These are phyloP conservation scores for Thalassiosira hispida DNA, from an alignment of 352 stramenopile species.

Conservation along the genomic window DNA sequence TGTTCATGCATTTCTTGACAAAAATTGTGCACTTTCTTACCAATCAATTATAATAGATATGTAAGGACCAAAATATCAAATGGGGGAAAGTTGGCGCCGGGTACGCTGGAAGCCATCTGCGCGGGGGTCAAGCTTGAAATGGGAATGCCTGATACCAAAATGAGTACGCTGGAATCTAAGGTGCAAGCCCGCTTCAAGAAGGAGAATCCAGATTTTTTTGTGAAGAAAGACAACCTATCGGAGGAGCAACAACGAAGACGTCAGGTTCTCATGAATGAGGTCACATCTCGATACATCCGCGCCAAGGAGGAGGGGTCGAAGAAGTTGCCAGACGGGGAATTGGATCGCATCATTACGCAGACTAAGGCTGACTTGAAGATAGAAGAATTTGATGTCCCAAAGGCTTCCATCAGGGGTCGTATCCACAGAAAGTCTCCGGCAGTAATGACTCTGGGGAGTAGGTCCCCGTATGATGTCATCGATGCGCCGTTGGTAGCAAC, in stretches of 20 bases:
- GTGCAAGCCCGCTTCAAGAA: slow-evolving; percentile 23
- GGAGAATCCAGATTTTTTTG: slow-evolving; percentile 22
- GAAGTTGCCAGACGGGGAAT: slow-evolving; percentile 23
- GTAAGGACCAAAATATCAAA: slow-evolving; percentile 9
- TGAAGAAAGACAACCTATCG: slow-evolving; percentile 3
- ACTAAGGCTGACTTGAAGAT: slow-evolving; percentile 43
- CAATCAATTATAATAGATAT: not conserved
- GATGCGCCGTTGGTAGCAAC: slow-evolving; percentile 28
- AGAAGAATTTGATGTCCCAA: slow-evolving; percentile 38
- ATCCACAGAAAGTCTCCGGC: slow-evolving; percentile 22
- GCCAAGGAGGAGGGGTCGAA: slow-evolving; percentile 1
- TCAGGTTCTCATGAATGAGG: slow-evolving; percentile 31
- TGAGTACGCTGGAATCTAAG: not conserved
- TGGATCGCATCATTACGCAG: slow-evolving; percentile 24
- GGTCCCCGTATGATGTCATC: slow-evolving; percentile 24
- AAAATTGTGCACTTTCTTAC: not conserved
- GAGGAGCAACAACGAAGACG: slow-evolving; percentile 23
- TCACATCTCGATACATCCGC: slow-evolving; percentile 30
- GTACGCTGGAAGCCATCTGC: slow-evolving; percentile 20
- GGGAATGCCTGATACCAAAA: not conserved
- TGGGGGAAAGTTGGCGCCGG: slow-evolving; percentile 19
- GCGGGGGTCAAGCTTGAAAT: slow-evolving; percentile 21
- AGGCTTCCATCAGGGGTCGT: slow-evolving; percentile 30
- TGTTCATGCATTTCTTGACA: not conserved
- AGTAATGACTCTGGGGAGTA: slow-evolving; percentile 16